phyloP scores from a whole-genome alignment of 176 grass and related monocot genomes.

The Oryza glumipatula region DNA sequence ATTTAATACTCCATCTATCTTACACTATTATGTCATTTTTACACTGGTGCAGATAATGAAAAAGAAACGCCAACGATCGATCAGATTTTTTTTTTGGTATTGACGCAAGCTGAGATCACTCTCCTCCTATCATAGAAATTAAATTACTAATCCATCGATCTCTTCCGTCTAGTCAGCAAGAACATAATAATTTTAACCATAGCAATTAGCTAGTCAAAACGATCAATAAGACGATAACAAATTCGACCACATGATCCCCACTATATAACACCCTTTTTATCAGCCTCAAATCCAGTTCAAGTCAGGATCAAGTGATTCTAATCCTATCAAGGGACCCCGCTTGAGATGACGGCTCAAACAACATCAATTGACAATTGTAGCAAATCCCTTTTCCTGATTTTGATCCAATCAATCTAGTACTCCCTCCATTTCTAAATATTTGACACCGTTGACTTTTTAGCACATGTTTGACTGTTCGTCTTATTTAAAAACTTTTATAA shows the following conservation, averaged over 20 bases:
- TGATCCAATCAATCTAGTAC: background rate
- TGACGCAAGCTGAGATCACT: background rate
- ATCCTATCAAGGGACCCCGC: background rate
- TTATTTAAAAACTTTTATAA: no score
- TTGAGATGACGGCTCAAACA: background rate
- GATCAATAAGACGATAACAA: background rate
- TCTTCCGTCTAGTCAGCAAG: conserved; percentile 4
- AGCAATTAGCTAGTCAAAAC: background rate
- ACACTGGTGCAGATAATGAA: background rate
- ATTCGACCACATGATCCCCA: background rate
- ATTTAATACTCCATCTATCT: background rate
- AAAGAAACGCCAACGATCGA: background rate
- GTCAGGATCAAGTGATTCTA: background rate
- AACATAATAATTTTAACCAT: background rate
- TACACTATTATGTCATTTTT: background rate
- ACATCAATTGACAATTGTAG: background rate
- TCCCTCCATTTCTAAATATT: no score
- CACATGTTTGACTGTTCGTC: no score
- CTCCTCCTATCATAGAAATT: background rate
- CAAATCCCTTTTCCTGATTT: background rate
- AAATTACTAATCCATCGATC: background rate
- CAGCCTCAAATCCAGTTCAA: background rate
- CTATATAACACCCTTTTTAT: background rate
- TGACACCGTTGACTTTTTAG: no score
- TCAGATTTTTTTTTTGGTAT: background rate